Evolutionary conservation across 305 asterid genomes (phyloP).

Genomic region (Nicotiana rustica): DNA sequence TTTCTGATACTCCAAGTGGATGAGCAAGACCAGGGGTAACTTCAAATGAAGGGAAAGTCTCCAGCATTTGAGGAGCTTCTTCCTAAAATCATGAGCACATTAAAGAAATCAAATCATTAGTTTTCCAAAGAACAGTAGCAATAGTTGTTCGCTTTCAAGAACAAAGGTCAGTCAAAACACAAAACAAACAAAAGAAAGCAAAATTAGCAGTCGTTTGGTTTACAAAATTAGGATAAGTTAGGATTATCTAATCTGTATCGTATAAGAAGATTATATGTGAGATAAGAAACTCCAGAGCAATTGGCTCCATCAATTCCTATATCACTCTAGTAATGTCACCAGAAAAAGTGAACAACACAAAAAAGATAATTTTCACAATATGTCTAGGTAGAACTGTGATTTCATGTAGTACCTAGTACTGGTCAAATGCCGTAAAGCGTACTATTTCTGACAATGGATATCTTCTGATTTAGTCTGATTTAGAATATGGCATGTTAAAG

Average conservation of each 20-base stretch:
- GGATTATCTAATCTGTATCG: neutral
- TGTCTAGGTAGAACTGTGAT: neutral
- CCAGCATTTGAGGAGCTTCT: constrained; percentile 56
- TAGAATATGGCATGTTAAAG: neutral
- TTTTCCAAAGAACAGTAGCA: neutral
- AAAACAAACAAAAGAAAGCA: neutral
- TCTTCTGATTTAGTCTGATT: no score
- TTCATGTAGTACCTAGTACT: neutral
- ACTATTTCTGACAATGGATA: neutral
- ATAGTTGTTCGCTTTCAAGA: neutral
- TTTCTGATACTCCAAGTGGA: constrained; percentile 88
- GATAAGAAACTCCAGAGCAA: neutral
- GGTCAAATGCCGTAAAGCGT: neutral
- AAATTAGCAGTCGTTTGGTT: neutral
- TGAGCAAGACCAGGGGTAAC: constrained; percentile 80
- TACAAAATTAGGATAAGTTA: neutral
- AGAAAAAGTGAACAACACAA: constrained; percentile 6
- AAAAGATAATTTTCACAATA: neutral
- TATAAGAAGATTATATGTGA: constrained; percentile 22
- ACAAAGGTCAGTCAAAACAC: neutral
- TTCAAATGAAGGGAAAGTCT: constrained; percentile 47
- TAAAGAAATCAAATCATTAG: constrained; percentile 15
- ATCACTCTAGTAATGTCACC: constrained; percentile 10
- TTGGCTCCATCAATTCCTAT: neutral
- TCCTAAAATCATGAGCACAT: constrained; percentile 52